phyloP scores from a whole-genome alignment of 106 monocot species.

The Dioscorea alata region DNA sequence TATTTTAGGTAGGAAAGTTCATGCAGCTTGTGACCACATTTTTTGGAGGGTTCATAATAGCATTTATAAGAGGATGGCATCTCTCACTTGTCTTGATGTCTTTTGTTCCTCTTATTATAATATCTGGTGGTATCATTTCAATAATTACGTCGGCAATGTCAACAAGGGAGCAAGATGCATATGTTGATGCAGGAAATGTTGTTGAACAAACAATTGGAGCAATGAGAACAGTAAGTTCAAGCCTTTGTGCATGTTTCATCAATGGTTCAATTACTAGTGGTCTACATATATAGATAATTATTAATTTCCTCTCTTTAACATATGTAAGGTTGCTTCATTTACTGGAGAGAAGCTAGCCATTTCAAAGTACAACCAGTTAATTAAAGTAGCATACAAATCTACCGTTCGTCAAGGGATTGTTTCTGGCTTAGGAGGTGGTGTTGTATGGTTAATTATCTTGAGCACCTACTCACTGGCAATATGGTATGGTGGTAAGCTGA shows the following conservation, averaged over 20 bases:
- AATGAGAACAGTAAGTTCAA: conserved; percentile 64
- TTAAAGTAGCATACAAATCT: conserved; percentile 32
- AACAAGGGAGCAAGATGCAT: conserved; percentile 48
- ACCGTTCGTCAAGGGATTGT: conserved; percentile 35
- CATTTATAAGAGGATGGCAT: conserved; percentile 68
- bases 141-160: conserved; percentile 32
- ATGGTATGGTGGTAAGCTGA: conserved; percentile 67
- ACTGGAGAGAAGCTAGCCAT: conserved; percentile 53
- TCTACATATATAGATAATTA: too few species aligned
- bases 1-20: conserved; percentile 48
- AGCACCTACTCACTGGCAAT: conserved; percentile 52
- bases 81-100: conserved; percentile 69
- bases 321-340: conserved; percentile 44
- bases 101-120: conserved; percentile 45
- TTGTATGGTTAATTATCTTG: conserved; percentile 33
- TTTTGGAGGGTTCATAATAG: conserved; percentile 56
- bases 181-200: conserved; percentile 53
- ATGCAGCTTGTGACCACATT: conserved; percentile 64
- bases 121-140: conserved; percentile 40
- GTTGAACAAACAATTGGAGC: conserved; percentile 75
- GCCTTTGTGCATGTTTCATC: neutral
- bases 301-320: neutral
- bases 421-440: conserved; percentile 36
- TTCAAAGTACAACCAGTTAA: conserved; percentile 23
- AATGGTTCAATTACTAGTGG: neutral